phyloP scores from a whole-genome alignment of 2,329 filamentous ascomycete species.

The Microsporum canis region DNA sequence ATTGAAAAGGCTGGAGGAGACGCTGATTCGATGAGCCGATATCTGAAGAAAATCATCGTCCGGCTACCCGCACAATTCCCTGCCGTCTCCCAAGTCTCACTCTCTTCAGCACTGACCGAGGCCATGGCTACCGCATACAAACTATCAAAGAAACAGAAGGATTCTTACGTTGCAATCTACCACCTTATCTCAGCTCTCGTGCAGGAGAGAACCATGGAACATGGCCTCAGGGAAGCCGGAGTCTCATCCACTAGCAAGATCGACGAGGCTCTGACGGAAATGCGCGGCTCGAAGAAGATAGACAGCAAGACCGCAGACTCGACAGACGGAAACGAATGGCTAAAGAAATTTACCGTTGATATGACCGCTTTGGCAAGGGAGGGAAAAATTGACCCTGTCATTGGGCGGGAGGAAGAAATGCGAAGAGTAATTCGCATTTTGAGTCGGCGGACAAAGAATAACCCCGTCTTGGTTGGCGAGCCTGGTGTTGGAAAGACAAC shows the following conservation, averaged over 20 bases:
- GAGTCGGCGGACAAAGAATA: conserved; percentile 93
- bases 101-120: conserved; percentile 68
- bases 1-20: conserved; percentile 90
- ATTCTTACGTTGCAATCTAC: conserved; percentile 87
- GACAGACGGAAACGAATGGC: conserved; percentile 79
- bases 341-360: conserved; percentile 97
- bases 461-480: conserved; percentile 93
- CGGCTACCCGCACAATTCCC: conserved; percentile 89
- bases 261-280: conserved; percentile 79
- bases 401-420: conserved; percentile 93
- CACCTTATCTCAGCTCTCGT: conserved; percentile 79
- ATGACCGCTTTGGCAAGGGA: conserved; percentile 95
- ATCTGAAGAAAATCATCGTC: conserved; percentile 83
- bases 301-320: conserved; percentile 92
- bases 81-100: conserved; percentile 68
- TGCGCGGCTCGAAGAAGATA: conserved; percentile 83
- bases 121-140: conserved; percentile 77
- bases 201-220: conserved; percentile 66
- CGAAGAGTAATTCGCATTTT: conserved; percentile 82
- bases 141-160: conserved; percentile 93
- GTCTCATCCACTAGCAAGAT: conserved; percentile 84
- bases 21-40: conserved; percentile 72
- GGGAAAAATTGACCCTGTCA: conserved; percentile 95
- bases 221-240: conserved; percentile 70
- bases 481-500: conserved; percentile 98